Evolutionary conservation across 2,329 filamentous ascomycete species (phyloP).

Genomic region (Aspergillus fumigatus): DNA sequence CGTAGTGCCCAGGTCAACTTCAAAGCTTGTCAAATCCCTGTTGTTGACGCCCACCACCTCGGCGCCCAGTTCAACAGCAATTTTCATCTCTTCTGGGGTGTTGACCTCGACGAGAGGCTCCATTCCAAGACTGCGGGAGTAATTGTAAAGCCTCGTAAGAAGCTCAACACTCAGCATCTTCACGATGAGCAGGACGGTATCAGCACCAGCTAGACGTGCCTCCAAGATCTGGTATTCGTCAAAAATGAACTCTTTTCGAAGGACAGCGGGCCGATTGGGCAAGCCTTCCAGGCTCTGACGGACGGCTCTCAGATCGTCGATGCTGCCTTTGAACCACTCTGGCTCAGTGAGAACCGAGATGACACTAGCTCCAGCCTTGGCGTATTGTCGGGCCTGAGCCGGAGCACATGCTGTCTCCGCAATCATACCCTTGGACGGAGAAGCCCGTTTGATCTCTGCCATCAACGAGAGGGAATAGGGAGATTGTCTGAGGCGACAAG

Average conservation of each 20-base stretch:
- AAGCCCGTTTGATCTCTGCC: slow-evolving; percentile 96
- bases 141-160: slow-evolving; percentile 75
- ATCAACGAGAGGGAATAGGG: slow-evolving; percentile 87
- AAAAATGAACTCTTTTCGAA: slow-evolving; percentile 96
- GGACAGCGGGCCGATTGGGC: slow-evolving; percentile 83
- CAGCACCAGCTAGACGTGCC: slow-evolving; percentile 84
- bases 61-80: slow-evolving; percentile 77
- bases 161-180: slow-evolving; percentile 86
- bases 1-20: slow-evolving; percentile 91
- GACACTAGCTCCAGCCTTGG: slow-evolving; percentile 87
- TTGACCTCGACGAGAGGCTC: slow-evolving; percentile 97
- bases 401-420: slow-evolving; percentile 83
- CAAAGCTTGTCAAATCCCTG: slow-evolving; percentile 90
- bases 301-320: slow-evolving; percentile 85
- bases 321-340: slow-evolving; percentile 98
- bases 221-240: slow-evolving; percentile 98
- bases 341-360: slow-evolving; percentile 99
- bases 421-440: slow-evolving; percentile 93
- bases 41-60: slow-evolving; percentile 98
- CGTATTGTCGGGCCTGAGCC: slow-evolving; percentile 84
- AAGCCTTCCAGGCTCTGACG: slow-evolving; percentile 85
- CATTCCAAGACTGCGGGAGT: slow-evolving; percentile 88
- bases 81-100: slow-evolving; percentile 85
- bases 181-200: slow-evolving; percentile 92
- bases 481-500: slow-evolving; percentile 72